Evolutionary conservation across 805 yeast genomes (phyloP), one percentile per base, ranked within the genome.

Genomic region (Metahyphopichia silvanorum): DNA sequence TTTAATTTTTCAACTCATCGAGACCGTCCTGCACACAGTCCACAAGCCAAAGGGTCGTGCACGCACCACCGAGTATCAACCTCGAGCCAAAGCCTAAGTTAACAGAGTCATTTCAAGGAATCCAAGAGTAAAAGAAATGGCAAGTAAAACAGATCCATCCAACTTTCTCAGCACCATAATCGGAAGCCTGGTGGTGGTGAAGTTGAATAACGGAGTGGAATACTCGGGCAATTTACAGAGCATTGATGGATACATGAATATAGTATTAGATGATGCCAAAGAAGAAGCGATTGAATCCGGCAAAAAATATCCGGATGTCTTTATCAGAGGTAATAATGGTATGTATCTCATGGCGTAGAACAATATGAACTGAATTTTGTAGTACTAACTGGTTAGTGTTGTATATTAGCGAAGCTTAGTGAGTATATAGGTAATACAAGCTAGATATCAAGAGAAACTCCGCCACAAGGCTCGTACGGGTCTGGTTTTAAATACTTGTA

Each of bases 211-310:
- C 21, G 98, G 96, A 10, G 79, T 89, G 40, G 86, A 86, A 38
- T 93, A 87, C 60, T 43, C 53, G 11, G 71, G 83, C 5, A 67
- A 61, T 31, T 70, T 86, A 42, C 91, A 86, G 47, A 86, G 96
- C 25, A 89, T 93, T 37, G 98, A 93, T 55, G 98, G 98, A 6
- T 93, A 81, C 66, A 88, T 93, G 96, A 93, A 93, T 61, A 82
- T 93, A 30, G 95, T 91, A 2, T 70, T 93, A 43, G 87, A 84
- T 34, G 73, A 79, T 39, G 78, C 95, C 4, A 69, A 76, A 29
- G 98, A 93, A 53, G 57, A 61, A 27, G 75, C 76, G 21, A 62
- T 65, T 32, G 67, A 69, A 29, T 53, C 51, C 21, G 49, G 56
- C 34, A 75, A 71, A 40, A 63, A 60, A 17, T 81, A 77, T 40